A percentile compares a stretch with the other conserved stretches of the same genome.
These are phyloP conservation scores for Medakamo hakoo DNA, from an alignment of 139 green algal genomes.

Conservation along the genomic window DNA sequence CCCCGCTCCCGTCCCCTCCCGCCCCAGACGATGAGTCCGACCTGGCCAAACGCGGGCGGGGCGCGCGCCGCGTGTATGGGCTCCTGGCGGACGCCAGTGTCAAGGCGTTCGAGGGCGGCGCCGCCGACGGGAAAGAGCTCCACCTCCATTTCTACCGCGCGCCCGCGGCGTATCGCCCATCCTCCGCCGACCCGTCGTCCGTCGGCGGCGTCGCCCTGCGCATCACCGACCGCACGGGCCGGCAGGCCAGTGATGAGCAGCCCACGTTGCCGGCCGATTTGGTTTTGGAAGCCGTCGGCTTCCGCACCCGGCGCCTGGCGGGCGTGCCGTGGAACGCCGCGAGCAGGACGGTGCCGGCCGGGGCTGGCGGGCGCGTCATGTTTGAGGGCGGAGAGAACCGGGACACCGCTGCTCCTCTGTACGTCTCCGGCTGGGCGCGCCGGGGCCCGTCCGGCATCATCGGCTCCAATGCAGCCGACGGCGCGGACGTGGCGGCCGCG, in stretches of 20 bases:
- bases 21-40: background rate
- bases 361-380: background rate
- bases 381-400: background rate
- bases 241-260: background rate
- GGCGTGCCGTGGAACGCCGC: constrained; percentile 57
- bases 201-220: background rate
- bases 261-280: constrained; percentile 8
- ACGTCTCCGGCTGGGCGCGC: constrained; percentile 77
- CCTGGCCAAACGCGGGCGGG: background rate
- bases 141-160: background rate
- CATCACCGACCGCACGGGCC: background rate
- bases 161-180: background rate
- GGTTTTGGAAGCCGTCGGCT: constrained; percentile 71
- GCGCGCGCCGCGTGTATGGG: constrained; percentile 4
- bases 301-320: constrained; percentile 38
- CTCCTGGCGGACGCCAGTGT: background rate
- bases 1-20: background rate
- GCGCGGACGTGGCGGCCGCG: background rate
- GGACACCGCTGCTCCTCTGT: constrained; percentile 38
- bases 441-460: constrained; percentile 80
- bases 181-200: too few species aligned
- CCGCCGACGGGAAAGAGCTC: too few species aligned
- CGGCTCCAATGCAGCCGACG: constrained; percentile 69
- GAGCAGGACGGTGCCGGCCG: constrained; percentile 33
- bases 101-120: too few species aligned